These are phyloP conservation scores for Neofusicoccum umdonicola DNA, from an alignment of 2,329 filamentous ascomycete species.

Conservation along the genomic window DNA sequence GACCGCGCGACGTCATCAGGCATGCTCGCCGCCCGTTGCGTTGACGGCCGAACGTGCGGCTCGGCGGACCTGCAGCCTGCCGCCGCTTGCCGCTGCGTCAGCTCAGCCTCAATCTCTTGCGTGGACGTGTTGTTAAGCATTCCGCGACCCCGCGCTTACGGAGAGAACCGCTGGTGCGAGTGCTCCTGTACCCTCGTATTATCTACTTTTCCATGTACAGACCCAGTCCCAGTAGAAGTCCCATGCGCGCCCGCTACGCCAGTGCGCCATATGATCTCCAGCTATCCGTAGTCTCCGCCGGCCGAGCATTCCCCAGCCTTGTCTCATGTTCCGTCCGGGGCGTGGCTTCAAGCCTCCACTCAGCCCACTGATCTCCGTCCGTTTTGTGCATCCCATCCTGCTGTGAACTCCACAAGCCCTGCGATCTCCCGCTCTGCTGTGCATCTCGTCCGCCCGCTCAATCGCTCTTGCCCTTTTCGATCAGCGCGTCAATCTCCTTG, in stretches of 20 bases:
- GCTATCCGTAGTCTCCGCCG: neutral
- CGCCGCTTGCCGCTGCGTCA: neutral
- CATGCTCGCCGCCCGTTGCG: neutral
- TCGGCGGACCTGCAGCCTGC: conserved; percentile 4
- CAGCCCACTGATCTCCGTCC: neutral
- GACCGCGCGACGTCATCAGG: neutral
- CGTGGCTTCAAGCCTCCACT: neutral
- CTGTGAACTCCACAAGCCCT: neutral
- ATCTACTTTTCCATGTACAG: too few species aligned
- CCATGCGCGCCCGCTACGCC: neutral
- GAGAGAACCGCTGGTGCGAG: neutral
- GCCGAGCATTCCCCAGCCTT: neutral
- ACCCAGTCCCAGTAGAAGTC: neutral
- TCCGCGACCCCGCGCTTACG: neutral
- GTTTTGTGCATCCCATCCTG: neutral
- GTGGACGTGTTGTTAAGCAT: neutral
- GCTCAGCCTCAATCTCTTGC: neutral
- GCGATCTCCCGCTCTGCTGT: neutral
- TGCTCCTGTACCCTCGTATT: too few species aligned
- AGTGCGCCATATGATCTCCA: conserved; percentile 13
- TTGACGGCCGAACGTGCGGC: neutral
- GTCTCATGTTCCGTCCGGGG: neutral
- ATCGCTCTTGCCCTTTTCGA: conserved; percentile 43
- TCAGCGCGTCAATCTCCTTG: conserved; percentile 48
- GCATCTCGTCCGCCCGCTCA: neutral